Evolutionary conservation across 768 basidiomycete genomes (phyloP).

Genomic region (Leccinum arenicola): DNA sequence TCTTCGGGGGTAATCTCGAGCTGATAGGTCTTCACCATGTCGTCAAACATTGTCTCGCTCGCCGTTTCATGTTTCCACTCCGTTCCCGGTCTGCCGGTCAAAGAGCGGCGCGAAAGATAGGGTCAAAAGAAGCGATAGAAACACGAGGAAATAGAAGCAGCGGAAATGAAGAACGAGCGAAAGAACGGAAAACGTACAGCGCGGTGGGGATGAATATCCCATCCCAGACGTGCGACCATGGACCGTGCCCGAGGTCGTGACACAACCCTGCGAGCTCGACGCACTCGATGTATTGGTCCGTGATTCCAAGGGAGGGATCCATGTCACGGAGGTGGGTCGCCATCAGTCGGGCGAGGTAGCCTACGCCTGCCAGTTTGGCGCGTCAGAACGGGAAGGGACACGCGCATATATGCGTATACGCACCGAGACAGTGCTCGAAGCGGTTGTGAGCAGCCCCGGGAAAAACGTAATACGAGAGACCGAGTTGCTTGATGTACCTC

Average conservation of each 20-base stretch:
- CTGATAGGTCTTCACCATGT: slow-evolving; percentile 54
- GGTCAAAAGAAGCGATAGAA: background rate
- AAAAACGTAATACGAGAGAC: slow-evolving; percentile 74
- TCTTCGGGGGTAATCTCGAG: slow-evolving; percentile 50
- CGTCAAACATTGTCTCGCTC: slow-evolving; percentile 81
- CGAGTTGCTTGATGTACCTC: slow-evolving; percentile 76
- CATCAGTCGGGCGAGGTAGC: slow-evolving; percentile 66
- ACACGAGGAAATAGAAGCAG: background rate
- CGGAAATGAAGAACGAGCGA: background rate
- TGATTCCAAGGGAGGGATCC: slow-evolving; percentile 65
- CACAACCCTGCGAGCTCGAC: slow-evolving; percentile 80
- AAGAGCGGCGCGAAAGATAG: background rate
- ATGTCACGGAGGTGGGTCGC: slow-evolving; percentile 50
- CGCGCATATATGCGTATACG: slow-evolving; percentile 1
- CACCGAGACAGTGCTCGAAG: slow-evolving; percentile 83
- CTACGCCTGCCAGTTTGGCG: slow-evolving; percentile 54
- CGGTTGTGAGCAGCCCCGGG: slow-evolving; percentile 77
- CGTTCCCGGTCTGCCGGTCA: slow-evolving; percentile 37
- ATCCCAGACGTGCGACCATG: slow-evolving; percentile 88
- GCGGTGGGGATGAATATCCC: slow-evolving; percentile 63
- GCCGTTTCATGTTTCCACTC: slow-evolving; percentile 76
- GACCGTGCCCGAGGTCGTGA: slow-evolving; percentile 84
- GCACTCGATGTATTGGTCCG: slow-evolving; percentile 69
- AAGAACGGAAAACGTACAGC: slow-evolving; percentile 41
- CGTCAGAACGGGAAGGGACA: no score